Evolutionary conservation across 1,284 basidiomycete genomes (phyloP), one percentile per base, ranked within the genome.

Genomic region (Malassezia dermatis): DNA sequence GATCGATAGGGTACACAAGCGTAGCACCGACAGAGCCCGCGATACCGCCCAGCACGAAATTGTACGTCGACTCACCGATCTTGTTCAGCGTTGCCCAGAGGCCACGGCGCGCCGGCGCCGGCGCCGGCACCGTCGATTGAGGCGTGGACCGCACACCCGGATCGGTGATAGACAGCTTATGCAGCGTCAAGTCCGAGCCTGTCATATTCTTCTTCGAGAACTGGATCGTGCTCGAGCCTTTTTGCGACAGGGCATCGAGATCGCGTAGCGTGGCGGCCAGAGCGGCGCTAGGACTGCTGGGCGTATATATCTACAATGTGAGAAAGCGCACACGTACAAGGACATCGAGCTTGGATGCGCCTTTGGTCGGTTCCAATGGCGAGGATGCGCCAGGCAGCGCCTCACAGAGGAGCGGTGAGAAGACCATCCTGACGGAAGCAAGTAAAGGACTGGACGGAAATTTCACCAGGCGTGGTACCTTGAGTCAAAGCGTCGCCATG

Each of bases 1-100:
- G 81, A 77, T 93, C 89, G 75, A 93, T 93, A 31, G 89, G 89
- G 75, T 93, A 91, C 27, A 93, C 89, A 44, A 89, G 88, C 59
- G 84, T 95, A 49, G 86, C 91, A 63, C 90, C 90, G 62, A 89
- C 82, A 31, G 66, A 88, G 56, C 93, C 93, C 35, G 93, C 90
- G 59, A 94, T 76, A 75, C 91, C 91, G 72, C 91, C 93, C 67
- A 88, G 84, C 43, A 81, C 79, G 73, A 98, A 96, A 75, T 83
- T 89, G 76, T 95, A 98, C 15, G 67, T 66, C n/a, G 76, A 76
- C 61, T 77, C 69, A 17, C 57, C 64, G 19, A 58, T 8, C 31
- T 66, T 62, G 28, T 62, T 57, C 21, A 60, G 53, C 17, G 48
- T 41, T 12, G 35, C 19, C 23, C 19, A 12, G 8, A 63, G 35